Evolutionary conservation across 768 basidiomycete genomes (phyloP), one percentile per base, ranked within the genome.

Genomic region (Psilocybe tampanensis): DNA sequence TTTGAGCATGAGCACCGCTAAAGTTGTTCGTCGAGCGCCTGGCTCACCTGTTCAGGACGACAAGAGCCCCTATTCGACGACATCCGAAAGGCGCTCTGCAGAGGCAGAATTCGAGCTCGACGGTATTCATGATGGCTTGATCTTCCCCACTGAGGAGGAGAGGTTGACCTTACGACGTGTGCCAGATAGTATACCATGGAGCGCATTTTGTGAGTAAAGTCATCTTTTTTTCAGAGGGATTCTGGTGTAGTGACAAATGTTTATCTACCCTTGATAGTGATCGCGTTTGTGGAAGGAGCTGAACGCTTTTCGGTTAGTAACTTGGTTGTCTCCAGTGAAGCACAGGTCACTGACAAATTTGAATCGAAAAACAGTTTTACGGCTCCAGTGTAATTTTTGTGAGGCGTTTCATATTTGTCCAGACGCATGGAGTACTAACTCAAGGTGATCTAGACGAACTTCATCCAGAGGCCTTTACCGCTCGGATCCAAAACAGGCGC

Each of bases 401-500:
- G 56, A 56, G 73, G 47, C 13, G 34, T 19, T 87, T 17, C 19
- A 21, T 9, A 3, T 4, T 23, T 12, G n/a, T 15, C 26, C 36
- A 19, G 26, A 12, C 7, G 24, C 21, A 39, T 11, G 29, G 39
- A 42, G 18, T 23, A 34, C 36, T 44, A 22, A 43, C 43, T 5
- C 8, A 15, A n/a, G 22, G 24, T 4, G 19, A 18, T 45, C n/a
- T 18, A 88, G 86, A 84, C 84, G 29, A 92, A 92, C 69, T 92
- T 84, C 72, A 85, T 92, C 34, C 90, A 92, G 66, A 82, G 84
- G 55, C 80, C 81, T 0, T 80, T 92, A 8, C 90, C 90, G 2
- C 57, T 66, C 0, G 85, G 84, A 39, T 90, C 88, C 0, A 77
- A 66, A 44, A 90, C 89, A 0, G 90, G 90, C 18, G 83, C 88